Evolutionary conservation across 441 rosid genomes (phyloP), one percentile per base, ranked within the genome.

Genomic region (Kokia cookei): DNA sequence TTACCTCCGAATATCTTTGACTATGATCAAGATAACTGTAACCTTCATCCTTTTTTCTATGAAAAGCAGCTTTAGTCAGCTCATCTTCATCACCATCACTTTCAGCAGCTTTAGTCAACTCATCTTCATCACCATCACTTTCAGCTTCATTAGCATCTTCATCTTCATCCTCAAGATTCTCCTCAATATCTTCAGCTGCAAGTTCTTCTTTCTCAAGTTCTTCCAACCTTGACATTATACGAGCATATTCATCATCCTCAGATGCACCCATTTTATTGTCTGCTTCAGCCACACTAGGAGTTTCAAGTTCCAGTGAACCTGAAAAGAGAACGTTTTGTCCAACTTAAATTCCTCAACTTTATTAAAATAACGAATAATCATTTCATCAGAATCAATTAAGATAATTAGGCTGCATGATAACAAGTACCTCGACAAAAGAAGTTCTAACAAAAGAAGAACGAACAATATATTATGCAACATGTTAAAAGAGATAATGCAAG

Each of bases 121-220:
- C 82, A 60, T 72, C 78, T 37, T 73, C 80, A 22, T 69, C 74
- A 8, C 70, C 65, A 5, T 65, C 75, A 19, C 69, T 70, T 29
- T 69, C 81, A 67, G 47, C 47, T 71, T 68, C 59, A 72, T 47
- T 29, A 29, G 17, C 35, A 32, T 32, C 35, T 32, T 32, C 22
- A 43, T 15, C 45, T 55, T 71, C 83, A 63, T 76, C 83, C 72
- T 82, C 89, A 32, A 32, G 35, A 27, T 12, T 50, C 57, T 77
- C 84, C 2, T 58, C 77, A 6, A 29, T 77, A 78, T 51, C 82
- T 76, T 84, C 93, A 75, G 76, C 89, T 9, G 81, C 91, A 70
- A 80, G 90, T 81, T 89, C 97, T 4, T 32, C 35, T 77, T 81
- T 84, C 86, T 93, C 98, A 76, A 91, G 98, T 72, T 93, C 97